A percentile compares a stretch with the other conserved stretches of the same genome.
Conservation (phyloP, 441 rosid genomes). For the Eruca vesicaria region DNA sequence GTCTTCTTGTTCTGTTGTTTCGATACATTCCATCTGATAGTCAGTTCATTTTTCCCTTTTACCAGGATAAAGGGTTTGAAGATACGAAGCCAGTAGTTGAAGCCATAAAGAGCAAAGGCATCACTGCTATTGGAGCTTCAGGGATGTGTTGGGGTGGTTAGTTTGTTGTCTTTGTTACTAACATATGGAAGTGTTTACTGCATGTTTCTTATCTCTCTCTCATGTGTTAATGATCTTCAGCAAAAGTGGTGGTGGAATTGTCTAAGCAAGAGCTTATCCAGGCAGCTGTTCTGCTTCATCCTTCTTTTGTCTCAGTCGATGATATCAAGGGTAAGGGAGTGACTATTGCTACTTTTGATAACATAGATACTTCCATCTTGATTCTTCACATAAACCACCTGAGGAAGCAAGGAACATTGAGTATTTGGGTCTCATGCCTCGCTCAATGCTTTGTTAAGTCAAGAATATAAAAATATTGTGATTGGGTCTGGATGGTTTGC, state of each 20-base stretch:
- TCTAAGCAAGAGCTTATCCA: conserved; percentile 52
- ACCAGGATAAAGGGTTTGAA: conserved; percentile 53
- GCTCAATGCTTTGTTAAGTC: not conserved
- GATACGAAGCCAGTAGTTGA: conserved; percentile 51
- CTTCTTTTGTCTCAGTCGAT: conserved; percentile 58
- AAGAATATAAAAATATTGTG: not conserved
- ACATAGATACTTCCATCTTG: conserved; percentile 7
- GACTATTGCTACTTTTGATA: not conserved
- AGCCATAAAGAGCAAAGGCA: conserved; percentile 48
- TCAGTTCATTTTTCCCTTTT: not conserved
- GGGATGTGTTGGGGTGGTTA: conserved; percentile 74
- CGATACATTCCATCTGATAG: not conserved
- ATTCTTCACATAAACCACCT: not conserved
- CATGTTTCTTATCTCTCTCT: not conserved
- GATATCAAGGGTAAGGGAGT: conserved; percentile 68
- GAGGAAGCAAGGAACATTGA: not conserved
- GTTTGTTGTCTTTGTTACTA: not conserved
- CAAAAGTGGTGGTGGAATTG: conserved; percentile 72
- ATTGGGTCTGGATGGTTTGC: not conserved
- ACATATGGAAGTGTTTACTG: not conserved
- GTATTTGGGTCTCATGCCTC: not conserved
- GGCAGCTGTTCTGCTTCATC: conserved; percentile 81
- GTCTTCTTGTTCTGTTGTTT: conserved; percentile 3
- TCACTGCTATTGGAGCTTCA: conserved; percentile 50
- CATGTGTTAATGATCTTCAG: conserved; percentile 34